Conservation (phyloP, 441 rosid genomes). For the Euphorbia celastroides region DNA sequence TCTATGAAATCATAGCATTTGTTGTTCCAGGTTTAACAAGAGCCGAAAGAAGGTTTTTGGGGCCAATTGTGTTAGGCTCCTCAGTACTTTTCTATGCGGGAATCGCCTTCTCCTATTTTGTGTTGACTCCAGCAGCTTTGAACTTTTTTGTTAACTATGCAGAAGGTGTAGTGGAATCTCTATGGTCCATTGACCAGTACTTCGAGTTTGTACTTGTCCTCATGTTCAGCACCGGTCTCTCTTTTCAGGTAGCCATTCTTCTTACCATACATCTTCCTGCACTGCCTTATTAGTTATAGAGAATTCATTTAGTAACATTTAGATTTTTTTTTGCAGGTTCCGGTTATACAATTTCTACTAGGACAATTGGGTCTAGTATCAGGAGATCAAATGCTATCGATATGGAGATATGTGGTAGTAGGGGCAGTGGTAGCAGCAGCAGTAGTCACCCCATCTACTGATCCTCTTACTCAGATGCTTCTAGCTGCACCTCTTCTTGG, state of each 20-base stretch:
- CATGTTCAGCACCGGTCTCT: conserved; percentile 97
- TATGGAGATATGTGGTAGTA: conserved; percentile 94
- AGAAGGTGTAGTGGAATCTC: conserved; percentile 88
- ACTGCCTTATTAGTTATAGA: background rate
- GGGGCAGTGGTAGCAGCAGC: conserved; percentile 95
- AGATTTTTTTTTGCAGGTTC: no score
- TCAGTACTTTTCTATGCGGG: conserved; percentile 90
- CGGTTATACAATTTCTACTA: conserved; percentile 85
- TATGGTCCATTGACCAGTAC: conserved; percentile 98
- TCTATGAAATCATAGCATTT: conserved; percentile 93
- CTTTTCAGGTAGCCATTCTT: conserved; percentile 69
- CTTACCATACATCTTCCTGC: background rate
- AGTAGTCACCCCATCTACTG: conserved; percentile 89
- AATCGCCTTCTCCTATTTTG: conserved; percentile 66
- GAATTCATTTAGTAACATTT: background rate
- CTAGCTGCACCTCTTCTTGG: conserved; percentile 84
- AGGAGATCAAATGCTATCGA: conserved; percentile 91
- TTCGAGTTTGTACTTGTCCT: conserved; percentile 94
- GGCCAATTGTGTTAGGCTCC: conserved; percentile 88
- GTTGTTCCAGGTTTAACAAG: conserved; percentile 90
- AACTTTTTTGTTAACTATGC: conserved; percentile 91
- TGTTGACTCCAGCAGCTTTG: conserved; percentile 89
- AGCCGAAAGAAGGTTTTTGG: conserved; percentile 83
- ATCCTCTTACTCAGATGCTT: conserved; percentile 94
- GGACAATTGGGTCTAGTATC: conserved; percentile 87